Base-by-base conservation (phyloP, 331 rosid species). In the Acacia pycnantha region DNA sequence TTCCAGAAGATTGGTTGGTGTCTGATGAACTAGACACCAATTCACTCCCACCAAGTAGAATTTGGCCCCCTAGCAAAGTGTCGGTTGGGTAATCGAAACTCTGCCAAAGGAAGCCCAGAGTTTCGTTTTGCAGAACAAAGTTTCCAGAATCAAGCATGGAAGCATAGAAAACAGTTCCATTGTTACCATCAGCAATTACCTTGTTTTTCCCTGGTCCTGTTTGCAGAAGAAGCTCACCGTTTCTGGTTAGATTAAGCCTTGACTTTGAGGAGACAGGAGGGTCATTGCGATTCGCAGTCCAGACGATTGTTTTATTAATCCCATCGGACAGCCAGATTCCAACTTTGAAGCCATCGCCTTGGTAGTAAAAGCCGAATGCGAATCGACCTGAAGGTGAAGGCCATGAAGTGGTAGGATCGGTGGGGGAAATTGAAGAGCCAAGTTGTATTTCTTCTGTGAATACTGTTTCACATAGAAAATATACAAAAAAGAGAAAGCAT, bases 281-380 rank as follows among this genome's bases (percentile, higher is more conserved):
- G 19, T 83, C 77, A 35, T 90, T 88, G 0, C 93, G 79, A 11
- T 81, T 77, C 29, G 87, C 88, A 18, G 88, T 90, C 94, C 93
- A 88, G 6, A 89, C 84, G 0, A 89, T 77, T 11, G 77, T 85
- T 4, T 66, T 68, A 19, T 19, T 37, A 37, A 11, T 21, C 4
- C 4, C 26, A 24, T 22, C 9, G 1, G 53, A 85, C 50, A 87
- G 29, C 80, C 16, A 46, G 11, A 41, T 41, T 41, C 46, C 46
- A 41, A 41, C 46, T 41, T 41, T 41, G 46, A 7, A 41, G 11
- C 46, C 46, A 8, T 41, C 2, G 46, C 46, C 46, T 41, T 41
- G 46, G 11, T 8, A 2, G 11, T 41, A 41, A 9, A 41, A 41
- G 46, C 46, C 46, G 1, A 41, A 8, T 41, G 11, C 10, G 11